Evolutionary conservation across 2,329 filamentous ascomycete genomes (phyloP).

Genomic region (Colletotrichum graminicola): DNA sequence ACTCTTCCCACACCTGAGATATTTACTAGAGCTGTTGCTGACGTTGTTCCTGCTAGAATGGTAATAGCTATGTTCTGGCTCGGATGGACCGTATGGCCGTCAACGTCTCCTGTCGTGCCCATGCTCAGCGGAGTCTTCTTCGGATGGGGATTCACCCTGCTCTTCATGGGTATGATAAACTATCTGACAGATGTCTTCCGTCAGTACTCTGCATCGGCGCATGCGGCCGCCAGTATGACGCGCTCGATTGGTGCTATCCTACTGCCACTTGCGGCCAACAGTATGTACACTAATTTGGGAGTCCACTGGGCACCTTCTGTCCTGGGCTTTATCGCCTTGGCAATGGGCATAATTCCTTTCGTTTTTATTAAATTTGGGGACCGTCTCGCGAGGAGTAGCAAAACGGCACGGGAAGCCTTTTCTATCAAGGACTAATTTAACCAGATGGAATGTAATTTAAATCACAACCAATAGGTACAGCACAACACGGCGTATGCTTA

Average conservation of each 20-base stretch:
- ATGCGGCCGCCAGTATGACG: slow-evolving; percentile 51
- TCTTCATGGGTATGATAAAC: slow-evolving; percentile 54
- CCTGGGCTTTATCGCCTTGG: slow-evolving; percentile 48
- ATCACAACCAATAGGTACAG: neutral
- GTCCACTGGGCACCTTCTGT: slow-evolving; percentile 53
- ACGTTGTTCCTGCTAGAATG: slow-evolving; percentile 50
- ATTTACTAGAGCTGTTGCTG: neutral
- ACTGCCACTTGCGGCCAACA: slow-evolving; percentile 49
- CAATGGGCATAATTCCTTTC: slow-evolving; percentile 51
- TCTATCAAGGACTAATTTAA: neutral
- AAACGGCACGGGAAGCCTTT: slow-evolving; percentile 30
- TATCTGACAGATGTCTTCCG: slow-evolving; percentile 52
- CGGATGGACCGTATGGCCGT: slow-evolving; percentile 66
- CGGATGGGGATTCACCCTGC: slow-evolving; percentile 50
- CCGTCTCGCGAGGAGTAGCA: slow-evolving; percentile 47
- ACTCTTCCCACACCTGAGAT: neutral
- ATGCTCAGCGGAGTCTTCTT: slow-evolving; percentile 60
- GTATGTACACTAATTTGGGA: slow-evolving; percentile 50
- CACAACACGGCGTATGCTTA: neutral
- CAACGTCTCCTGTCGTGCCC: slow-evolving; percentile 51
- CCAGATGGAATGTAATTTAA: neutral
- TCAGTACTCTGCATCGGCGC: slow-evolving; percentile 52
- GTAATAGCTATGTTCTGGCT: slow-evolving; percentile 71
- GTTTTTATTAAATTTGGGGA: slow-evolving; percentile 51
- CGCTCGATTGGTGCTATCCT: slow-evolving; percentile 51